These are phyloP conservation scores for Citrus australasica DNA, from an alignment of 345 rosid genomes.

Conservation along the genomic window DNA sequence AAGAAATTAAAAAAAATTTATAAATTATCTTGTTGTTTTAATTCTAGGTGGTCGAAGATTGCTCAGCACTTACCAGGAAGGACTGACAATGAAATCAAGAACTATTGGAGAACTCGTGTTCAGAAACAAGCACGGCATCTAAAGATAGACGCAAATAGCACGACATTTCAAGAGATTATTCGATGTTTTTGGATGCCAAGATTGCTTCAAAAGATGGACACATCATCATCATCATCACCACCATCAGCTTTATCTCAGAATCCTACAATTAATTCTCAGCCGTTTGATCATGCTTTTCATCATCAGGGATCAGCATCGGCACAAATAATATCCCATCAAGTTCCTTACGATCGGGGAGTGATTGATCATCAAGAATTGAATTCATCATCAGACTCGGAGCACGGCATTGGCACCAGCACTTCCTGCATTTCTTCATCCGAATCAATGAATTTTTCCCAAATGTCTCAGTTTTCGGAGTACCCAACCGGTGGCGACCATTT, in stretches of 20 bases:
- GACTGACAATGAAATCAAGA: constrained; percentile 75
- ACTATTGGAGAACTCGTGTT: constrained; percentile 78
- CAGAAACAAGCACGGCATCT: constrained; percentile 62
- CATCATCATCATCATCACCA: constrained; percentile 14
- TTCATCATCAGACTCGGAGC: constrained; percentile 39
- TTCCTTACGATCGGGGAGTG: neutral
- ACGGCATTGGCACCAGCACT: constrained; percentile 6
- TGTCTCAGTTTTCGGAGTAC: constrained; percentile 21
- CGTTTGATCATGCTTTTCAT: neutral
- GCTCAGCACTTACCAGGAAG: constrained; percentile 75
- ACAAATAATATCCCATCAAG: neutral
- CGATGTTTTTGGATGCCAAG: constrained; percentile 56
- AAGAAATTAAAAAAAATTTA: too few species aligned
- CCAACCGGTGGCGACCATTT: constrained; percentile 11
- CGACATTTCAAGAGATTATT: constrained; percentile 45
- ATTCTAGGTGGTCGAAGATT: constrained; percentile 63
- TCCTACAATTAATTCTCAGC: neutral
- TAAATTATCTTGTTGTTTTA: neutral
- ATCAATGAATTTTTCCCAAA: constrained; percentile 19
- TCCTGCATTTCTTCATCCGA: constrained; percentile 31
- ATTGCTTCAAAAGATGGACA: constrained; percentile 38
- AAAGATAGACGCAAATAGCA: constrained; percentile 55
- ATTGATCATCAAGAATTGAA: constrained; percentile 18
- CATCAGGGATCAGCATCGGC: neutral
- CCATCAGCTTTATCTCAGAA: constrained; percentile 1